Base-by-base conservation (phyloP, 2,329 filamentous ascomycete species). In the Stachybotrys chartarum region DNA sequence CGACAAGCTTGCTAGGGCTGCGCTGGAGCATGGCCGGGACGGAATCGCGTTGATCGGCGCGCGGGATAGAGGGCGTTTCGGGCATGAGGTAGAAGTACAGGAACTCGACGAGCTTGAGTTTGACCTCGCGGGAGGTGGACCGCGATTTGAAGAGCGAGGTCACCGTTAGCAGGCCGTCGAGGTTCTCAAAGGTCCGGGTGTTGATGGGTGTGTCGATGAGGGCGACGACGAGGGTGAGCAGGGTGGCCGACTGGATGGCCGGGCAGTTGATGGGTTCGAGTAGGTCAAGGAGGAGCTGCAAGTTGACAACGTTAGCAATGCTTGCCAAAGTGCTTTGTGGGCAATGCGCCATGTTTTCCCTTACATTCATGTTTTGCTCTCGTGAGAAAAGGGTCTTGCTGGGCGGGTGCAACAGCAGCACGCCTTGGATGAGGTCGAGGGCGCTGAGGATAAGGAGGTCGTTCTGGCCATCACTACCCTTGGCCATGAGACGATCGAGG, bases 51-150 rank as follows among this genome's bases (percentile, higher is more conserved):
- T 70, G 69, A 18, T 71, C 74, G 58, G 79, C 75, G 58, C 73
- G 73, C 6, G 82, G 79, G 59, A 81, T 79, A 18, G 80, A 75
- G 49, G 80, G 85, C 0, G 83, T 84, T 74, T 99, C 94, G 52
- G 93, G 92, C 87, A 97, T 96, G 63, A 99, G 86, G 72, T 97
- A 99, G 73, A 97, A 97, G 78, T 97, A 97, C 53, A 99, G 76
- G 68, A 97, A 97, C 72, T 97, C 94, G 63, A 97, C 87, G n/a
- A 96, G 84, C 71, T 96, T 94, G 67, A 96, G 83, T 76, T 96
- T 97, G 61, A 97, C 92, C 64, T 93, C 90, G 58, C 91, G 85
- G 30, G 85, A 85, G 4, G 93, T 97, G 61, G 86, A 84, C 58
- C 91, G 86, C 60, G 88, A 89, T 72, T 95, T 96, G 82, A 97